Percentiles rank a stretch among this genome's conserved stretches.
These are phyloP conservation scores for Haplographium delicatum DNA, from an alignment of 495 filamentous ascomycete genomes.

Conservation along the genomic window DNA sequence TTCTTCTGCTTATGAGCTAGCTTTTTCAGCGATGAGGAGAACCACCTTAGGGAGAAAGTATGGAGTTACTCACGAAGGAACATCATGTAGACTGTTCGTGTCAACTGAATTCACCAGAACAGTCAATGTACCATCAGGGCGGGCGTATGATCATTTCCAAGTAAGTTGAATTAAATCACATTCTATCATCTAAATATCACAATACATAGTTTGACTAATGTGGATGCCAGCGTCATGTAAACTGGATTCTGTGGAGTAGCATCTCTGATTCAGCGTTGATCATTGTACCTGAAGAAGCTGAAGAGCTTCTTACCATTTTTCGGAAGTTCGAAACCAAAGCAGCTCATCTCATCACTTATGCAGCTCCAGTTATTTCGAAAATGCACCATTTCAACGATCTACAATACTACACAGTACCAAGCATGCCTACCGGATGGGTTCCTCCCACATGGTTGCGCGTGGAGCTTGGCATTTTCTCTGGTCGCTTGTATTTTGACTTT, in stretches of 20 bases:
- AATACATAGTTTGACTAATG: no score
- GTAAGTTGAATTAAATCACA: constrained; percentile 27
- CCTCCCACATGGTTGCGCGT: constrained; percentile 41
- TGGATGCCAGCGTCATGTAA: constrained; percentile 38
- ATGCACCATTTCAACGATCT: constrained; percentile 51
- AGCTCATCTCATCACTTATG: constrained; percentile 44
- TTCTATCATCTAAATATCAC: no score
- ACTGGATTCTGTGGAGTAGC: constrained; percentile 44
- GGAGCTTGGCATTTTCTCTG: constrained; percentile 51
- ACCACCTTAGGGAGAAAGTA: constrained; percentile 36
- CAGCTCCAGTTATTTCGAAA: constrained; percentile 44
- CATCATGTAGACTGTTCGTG: constrained; percentile 29
- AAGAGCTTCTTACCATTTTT: constrained; percentile 35
- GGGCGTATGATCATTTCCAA: constrained; percentile 33
- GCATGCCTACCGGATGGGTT: constrained; percentile 29
- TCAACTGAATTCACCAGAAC: constrained; percentile 39
- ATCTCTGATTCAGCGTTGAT: constrained; percentile 32
- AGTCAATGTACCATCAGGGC: constrained; percentile 16
- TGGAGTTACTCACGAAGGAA: constrained; percentile 15
- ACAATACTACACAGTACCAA: constrained; percentile 42
- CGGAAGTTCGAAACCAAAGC: constrained; percentile 6
- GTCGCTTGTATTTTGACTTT: constrained; percentile 49
- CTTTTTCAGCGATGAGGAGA: constrained; percentile 28
- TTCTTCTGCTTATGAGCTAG: constrained; percentile 23
- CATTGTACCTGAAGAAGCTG: constrained; percentile 43